phyloP scores from a whole-genome alignment of 75 land plant species.

The Selaginella tamariscina region DNA sequence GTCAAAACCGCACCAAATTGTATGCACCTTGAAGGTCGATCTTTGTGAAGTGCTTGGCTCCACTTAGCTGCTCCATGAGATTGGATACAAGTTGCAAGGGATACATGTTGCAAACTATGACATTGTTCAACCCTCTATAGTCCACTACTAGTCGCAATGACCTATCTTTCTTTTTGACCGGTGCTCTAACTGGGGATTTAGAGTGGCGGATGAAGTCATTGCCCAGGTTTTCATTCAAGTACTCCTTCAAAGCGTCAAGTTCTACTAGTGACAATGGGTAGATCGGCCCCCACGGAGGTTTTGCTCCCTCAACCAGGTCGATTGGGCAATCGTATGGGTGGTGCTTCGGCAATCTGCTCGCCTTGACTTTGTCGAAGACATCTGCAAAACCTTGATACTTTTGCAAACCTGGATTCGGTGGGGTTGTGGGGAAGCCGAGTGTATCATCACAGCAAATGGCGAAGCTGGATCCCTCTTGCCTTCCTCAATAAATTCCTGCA shows the following conservation, averaged over 20 bases:
- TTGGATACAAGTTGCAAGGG: constrained; percentile 14
- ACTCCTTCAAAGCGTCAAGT: constrained; percentile 8
- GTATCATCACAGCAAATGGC: no score
- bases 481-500: no score
- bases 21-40: constrained; percentile 12
- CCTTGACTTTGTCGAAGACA: not conserved
- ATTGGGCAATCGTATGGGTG: not conserved
- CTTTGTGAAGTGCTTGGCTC: constrained; percentile 17
- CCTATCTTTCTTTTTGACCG: constrained; percentile 21
- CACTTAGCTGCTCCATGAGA: constrained; percentile 7
- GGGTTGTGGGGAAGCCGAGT: not conserved
- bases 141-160: not conserved
- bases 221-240: constrained; percentile 18
- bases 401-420: not conserved
- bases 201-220: constrained; percentile 20
- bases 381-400: constrained; percentile 1
- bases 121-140: constrained; percentile 7
- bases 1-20: no score
- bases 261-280: constrained; percentile 15
- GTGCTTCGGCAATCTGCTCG: not conserved
- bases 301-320: not conserved
- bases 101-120: constrained; percentile 11
- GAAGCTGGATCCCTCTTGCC: no score
- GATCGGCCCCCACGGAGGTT: constrained; percentile 15
- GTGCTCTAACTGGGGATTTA: constrained; percentile 15